Evolutionary conservation across 1,284 basidiomycete species (phyloP).

Genomic region (Chalciporus sp.): DNA sequence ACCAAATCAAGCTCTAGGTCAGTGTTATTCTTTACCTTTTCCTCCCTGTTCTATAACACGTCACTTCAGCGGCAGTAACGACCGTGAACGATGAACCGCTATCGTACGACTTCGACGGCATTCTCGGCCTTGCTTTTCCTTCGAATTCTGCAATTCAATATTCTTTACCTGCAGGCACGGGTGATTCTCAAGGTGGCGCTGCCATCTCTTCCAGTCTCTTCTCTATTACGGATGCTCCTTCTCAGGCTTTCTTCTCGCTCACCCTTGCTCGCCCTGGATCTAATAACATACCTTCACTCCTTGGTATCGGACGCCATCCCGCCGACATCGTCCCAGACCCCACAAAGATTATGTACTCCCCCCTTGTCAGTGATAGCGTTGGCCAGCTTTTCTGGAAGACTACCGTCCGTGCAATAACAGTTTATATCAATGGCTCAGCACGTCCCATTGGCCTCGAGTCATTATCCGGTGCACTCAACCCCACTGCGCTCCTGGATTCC

Average conservation of each 20-base stretch:
- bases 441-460: slow-evolving; percentile 43
- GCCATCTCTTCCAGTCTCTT: slow-evolving; percentile 66
- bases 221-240: slow-evolving; percentile 56
- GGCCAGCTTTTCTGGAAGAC: slow-evolving; percentile 65
- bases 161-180: slow-evolving; percentile 47
- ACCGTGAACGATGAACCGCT: slow-evolving; percentile 57
- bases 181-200: slow-evolving; percentile 60
- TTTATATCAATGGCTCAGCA: slow-evolving; percentile 53
- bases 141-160: slow-evolving; percentile 60
- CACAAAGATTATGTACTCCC: slow-evolving; percentile 52
- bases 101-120: slow-evolving; percentile 53
- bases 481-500: slow-evolving; percentile 68
- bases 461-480: slow-evolving; percentile 40
- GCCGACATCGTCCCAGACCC: slow-evolving; percentile 51
- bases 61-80: slow-evolving; percentile 53
- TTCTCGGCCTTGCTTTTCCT: slow-evolving; percentile 75
- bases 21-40: slow-evolving; percentile 16
- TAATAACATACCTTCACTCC: slow-evolving; percentile 50
- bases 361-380: slow-evolving; percentile 39
- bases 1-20: slow-evolving; percentile 63
- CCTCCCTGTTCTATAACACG: slow-evolving; percentile 3
- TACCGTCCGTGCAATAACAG: slow-evolving; percentile 54
- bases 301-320: slow-evolving; percentile 72
- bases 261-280: slow-evolving; percentile 68
- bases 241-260: slow-evolving; percentile 65